These are phyloP conservation scores for Fragaria ananassa DNA, from an alignment of 306 rosid species.

Conservation along the genomic window DNA sequence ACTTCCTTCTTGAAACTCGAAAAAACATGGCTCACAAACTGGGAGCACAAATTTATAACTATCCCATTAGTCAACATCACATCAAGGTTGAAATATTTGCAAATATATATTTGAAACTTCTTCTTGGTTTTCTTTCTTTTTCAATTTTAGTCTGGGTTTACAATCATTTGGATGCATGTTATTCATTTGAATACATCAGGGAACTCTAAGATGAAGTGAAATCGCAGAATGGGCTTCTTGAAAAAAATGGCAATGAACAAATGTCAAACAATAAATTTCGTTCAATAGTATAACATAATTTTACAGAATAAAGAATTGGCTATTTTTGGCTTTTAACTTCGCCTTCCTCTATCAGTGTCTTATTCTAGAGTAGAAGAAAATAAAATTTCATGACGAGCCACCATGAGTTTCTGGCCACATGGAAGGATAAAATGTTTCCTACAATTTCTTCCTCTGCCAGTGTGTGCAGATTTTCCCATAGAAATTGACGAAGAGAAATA, in stretches of 20 bases:
- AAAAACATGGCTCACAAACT: constrained; percentile 1
- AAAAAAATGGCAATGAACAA: not conserved
- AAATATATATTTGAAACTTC: not conserved
- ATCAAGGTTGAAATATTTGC: not conserved
- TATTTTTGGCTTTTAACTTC: not conserved
- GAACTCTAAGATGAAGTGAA: not conserved
- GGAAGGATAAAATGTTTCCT: not conserved
- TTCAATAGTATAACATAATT: not conserved
- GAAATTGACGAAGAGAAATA: not conserved
- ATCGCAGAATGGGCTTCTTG: not conserved
- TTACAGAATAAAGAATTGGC: not conserved
- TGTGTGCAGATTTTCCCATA: not conserved
- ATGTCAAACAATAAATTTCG: not conserved
- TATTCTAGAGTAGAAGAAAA: not conserved
- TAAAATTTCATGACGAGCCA: not conserved
- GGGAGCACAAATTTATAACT: not conserved
- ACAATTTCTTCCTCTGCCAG: not conserved
- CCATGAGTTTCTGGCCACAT: not conserved
- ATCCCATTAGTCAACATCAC: not conserved
- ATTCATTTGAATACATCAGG: not conserved
- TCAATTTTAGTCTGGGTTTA: not conserved
- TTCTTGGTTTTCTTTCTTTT: not conserved
- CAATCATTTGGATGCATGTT: not conserved
- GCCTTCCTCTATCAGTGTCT: not conserved
- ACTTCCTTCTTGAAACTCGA: constrained; percentile 2